Percentiles rank a stretch among this genome's conserved stretches.
phyloP scores from a whole-genome alignment of 352 stramenopile genomes.

The Pythium oligandrum region DNA sequence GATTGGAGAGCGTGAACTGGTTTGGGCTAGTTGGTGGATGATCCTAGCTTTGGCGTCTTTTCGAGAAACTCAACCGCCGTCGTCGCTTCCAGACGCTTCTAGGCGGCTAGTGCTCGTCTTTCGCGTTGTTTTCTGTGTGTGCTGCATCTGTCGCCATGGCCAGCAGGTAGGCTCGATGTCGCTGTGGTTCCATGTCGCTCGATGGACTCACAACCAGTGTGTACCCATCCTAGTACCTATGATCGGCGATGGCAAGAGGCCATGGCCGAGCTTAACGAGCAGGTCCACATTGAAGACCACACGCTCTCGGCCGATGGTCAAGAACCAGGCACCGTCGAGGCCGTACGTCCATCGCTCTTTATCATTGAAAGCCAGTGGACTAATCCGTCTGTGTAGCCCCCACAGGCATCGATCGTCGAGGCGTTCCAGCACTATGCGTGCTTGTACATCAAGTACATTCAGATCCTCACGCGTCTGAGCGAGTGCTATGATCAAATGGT shows the following conservation, averaged over 20 bases:
- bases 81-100: too few species aligned
- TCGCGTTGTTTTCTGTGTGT: too few species aligned
- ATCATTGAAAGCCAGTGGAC: too few species aligned
- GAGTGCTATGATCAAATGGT: constrained; percentile 93
- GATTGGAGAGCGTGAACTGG: too few species aligned
- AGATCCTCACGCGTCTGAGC: constrained; percentile 88
- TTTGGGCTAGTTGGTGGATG: too few species aligned
- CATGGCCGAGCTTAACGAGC: constrained; percentile 92
- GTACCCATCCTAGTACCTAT: constrained; percentile 55
- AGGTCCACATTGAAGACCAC: constrained; percentile 87
- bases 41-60: too few species aligned
- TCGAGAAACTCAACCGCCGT: too few species aligned
- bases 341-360: not conserved
- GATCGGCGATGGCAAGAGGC: constrained; percentile 88
- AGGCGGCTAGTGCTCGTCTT: too few species aligned
- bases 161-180: too few species aligned
- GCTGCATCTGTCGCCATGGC: too few species aligned
- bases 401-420: constrained; percentile 80
- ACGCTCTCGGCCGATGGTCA: constrained; percentile 44
- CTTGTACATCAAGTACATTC: constrained; percentile 94
- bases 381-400: constrained; percentile 13
- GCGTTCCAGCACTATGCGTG: constrained; percentile 94
- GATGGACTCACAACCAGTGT: too few species aligned
- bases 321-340: constrained; percentile 26
- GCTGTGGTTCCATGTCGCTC: too few species aligned